Base-by-base conservation (phyloP, 2,329 filamentous ascomycete species). In the Colletotrichum sp. region DNA sequence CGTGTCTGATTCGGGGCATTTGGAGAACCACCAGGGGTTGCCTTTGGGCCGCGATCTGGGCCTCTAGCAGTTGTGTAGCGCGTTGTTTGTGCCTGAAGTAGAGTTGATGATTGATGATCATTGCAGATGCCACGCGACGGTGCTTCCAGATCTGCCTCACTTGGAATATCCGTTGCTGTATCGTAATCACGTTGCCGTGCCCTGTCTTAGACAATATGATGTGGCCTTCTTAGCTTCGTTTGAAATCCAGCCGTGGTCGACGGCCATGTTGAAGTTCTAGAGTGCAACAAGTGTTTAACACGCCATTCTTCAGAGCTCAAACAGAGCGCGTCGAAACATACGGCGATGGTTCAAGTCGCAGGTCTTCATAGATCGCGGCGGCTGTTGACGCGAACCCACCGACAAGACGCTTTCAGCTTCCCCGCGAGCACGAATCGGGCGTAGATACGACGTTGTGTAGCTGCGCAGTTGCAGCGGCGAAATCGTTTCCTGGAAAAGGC, bases 121-220 rank as follows among this genome's bases (percentile, higher is more conserved):
- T 36, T 63, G 49, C 70, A 28, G 24, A 59, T 52, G 70, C 64
- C 74, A 69, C 57, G 74, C 64, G 74, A 74, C 36, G 26, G n/a
- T 44, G 62, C 62, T 66, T 21, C 44, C 16, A 63, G 62, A 55
- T 72, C 18, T 55, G 52, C 36, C 52, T 30, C 13, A 21, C n/a
- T 28, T 52, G 36, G n/a, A 28, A 15, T 59, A 24, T 26, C 1
- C 9, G 30, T 16, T 26, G 24, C 28, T 34, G 65, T 34, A 34
- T 26, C 26, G 55, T 59, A 59, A 64, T 70, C 57, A 32, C 39
- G 16, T 59, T 68, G 21, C 24, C 32, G 66, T 60, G 68, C 21
- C 18, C 49, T 70, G 68, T 70, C 57, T 70, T 6, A 70, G 68
- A 70, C 57, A 63, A 13, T 18, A 59, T 34, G 30, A 62, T 30